Evolutionary conservation across 2,329 filamentous ascomycete genomes (phyloP).

Genomic region (Aspergillus calidoustus): DNA sequence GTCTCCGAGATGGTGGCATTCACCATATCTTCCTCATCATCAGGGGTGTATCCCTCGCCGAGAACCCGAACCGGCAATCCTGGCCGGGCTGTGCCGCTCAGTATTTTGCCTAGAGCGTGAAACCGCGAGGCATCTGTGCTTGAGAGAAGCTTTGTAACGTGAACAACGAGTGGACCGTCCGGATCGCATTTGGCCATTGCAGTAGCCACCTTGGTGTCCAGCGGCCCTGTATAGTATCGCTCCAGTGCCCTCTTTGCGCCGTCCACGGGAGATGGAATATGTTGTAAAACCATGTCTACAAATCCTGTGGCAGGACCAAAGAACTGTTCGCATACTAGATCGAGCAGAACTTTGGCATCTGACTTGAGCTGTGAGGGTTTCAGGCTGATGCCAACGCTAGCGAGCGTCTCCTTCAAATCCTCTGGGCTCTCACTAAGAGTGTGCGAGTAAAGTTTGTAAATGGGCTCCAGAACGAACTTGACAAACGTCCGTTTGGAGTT

Average conservation of each 20-base stretch:
- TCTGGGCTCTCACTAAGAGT: constrained; percentile 89
- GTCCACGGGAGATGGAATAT: constrained; percentile 84
- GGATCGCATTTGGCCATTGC: constrained; percentile 84
- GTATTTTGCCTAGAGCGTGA: constrained; percentile 84
- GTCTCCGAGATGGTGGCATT: constrained; percentile 81
- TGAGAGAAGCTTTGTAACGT: constrained; percentile 92
- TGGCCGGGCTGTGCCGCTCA: constrained; percentile 87
- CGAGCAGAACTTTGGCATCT: constrained; percentile 86
- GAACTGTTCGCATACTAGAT: constrained; percentile 90
- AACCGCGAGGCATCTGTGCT: constrained; percentile 89
- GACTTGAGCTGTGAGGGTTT: constrained; percentile 92
- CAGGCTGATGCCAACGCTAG: constrained; percentile 77
- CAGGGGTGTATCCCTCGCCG: constrained; percentile 92
- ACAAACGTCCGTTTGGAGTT: constrained; percentile 85
- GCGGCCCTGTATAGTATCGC: constrained; percentile 87
- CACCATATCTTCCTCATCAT: constrained; percentile 98
- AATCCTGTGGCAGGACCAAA: constrained; percentile 89
- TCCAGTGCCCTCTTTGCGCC: constrained; percentile 78
- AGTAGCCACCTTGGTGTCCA: constrained; percentile 78
- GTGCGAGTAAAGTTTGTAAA: constrained; percentile 97
- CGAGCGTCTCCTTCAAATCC: constrained; percentile 78
- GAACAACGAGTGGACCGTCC: constrained; percentile 87
- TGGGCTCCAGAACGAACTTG: constrained; percentile 91
- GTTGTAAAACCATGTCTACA: constrained; percentile 91
- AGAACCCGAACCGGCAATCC: constrained; percentile 86